Percentiles rank a stretch among this genome's conserved stretches.
Conservation (phyloP, 345 rosid genomes). For the Aquilaria yunnanensis region DNA sequence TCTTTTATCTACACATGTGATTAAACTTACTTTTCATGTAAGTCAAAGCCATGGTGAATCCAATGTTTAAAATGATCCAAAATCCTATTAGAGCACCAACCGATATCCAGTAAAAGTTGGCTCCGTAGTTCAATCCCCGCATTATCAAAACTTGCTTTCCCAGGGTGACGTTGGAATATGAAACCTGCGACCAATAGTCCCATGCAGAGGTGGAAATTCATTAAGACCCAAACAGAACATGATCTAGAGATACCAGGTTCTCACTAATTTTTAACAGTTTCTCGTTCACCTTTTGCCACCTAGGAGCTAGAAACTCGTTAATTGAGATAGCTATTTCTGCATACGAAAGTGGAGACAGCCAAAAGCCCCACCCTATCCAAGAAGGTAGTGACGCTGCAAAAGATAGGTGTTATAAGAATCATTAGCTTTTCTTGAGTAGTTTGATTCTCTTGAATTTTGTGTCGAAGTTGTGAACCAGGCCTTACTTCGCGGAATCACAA, state of each 20-base stretch:
- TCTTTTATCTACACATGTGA: neutral
- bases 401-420: neutral
- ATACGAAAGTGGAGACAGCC: conserved; percentile 47
- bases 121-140: conserved; percentile 28
- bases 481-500: conserved; percentile 42
- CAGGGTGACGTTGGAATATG: conserved; percentile 23
- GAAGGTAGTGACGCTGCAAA: conserved; percentile 39
- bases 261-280: neutral
- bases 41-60: conserved; percentile 31
- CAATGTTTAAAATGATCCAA: conserved; percentile 30
- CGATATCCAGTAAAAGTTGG: conserved; percentile 33
- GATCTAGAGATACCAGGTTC: neutral
- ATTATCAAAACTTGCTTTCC: conserved; percentile 25
- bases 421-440: neutral
- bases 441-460: neutral
- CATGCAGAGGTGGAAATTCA: neutral
- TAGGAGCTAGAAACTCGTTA: conserved; percentile 48
- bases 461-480: neutral
- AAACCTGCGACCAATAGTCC: conserved; percentile 23
- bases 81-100: conserved; percentile 34
- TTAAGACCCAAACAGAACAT: neutral
- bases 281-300: conserved; percentile 45
- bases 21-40: conserved; percentile 24
- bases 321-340: conserved; percentile 34
- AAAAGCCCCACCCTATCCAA: conserved; percentile 48